Percentiles rank a stretch among this genome's conserved stretches.
phyloP scores from a whole-genome alignment of 2,329 filamentous ascomycete genomes.

The Sclerotinia trifoliorum region DNA sequence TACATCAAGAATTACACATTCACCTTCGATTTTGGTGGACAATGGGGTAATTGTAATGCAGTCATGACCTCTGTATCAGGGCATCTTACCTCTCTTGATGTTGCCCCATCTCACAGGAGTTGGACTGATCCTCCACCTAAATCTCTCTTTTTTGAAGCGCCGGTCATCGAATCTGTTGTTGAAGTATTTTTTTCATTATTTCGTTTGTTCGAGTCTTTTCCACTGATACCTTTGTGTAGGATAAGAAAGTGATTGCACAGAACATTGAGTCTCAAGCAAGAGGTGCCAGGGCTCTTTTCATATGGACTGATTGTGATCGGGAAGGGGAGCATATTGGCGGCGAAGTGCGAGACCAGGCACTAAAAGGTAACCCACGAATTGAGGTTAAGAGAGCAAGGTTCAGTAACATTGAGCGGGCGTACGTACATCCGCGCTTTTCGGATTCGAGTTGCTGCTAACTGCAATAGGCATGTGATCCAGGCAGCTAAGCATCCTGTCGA shows the following conservation, averaged over 20 bases:
- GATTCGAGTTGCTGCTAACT: constrained; percentile 17
- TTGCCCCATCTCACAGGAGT: constrained; percentile 64
- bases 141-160: constrained; percentile 72
- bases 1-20: constrained; percentile 97
- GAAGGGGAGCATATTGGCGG: constrained; percentile 96
- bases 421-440: constrained; percentile 39
- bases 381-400: constrained; percentile 84
- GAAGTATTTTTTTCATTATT: constrained; percentile 50
- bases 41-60: constrained; percentile 79
- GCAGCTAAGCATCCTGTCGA: constrained; percentile 75
- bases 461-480: constrained; percentile 72
- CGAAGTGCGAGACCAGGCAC: constrained; percentile 82
- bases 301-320: constrained; percentile 98
- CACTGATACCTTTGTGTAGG: constrained; percentile 47
- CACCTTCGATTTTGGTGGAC: constrained; percentile 76
- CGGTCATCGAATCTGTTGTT: constrained; percentile 65
- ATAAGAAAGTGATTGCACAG: constrained; percentile 75
- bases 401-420: constrained; percentile 93
- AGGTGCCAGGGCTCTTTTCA: constrained; percentile 73
- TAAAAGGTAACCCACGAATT: constrained; percentile 68
- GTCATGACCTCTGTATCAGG: constrained; percentile 93
- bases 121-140: constrained; percentile 82
- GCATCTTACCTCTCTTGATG: constrained; percentile 80
- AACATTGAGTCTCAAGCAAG: constrained; percentile 82
- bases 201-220: neutral